A percentile compares a stretch with the other conserved stretches of the same genome.
phyloP scores from a whole-genome alignment of 1,284 basidiomycete species.

The Fomitiporia mediterranea region DNA sequence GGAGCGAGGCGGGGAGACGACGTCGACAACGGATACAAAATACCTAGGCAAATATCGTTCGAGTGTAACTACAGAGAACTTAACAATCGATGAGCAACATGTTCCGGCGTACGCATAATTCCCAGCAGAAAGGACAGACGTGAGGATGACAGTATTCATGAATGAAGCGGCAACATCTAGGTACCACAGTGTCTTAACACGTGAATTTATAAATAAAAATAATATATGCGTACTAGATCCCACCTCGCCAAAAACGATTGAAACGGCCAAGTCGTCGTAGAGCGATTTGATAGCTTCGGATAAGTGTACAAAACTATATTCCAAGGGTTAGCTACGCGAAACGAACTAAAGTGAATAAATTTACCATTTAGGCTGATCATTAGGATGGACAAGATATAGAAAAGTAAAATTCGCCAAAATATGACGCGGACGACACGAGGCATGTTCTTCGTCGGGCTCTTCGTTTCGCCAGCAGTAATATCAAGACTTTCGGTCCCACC shows the following conservation, averaged over 20 bases:
- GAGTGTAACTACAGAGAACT: not conserved
- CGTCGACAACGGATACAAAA: constrained; percentile 63
- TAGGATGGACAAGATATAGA: constrained; percentile 64
- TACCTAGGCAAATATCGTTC: constrained; percentile 25
- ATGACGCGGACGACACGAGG: constrained; percentile 73
- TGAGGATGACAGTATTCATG: constrained; percentile 77
- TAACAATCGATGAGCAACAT: constrained; percentile 28
- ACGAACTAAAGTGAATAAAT: constrained; percentile 12
- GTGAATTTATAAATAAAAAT: not conserved
- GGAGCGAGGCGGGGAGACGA: constrained; percentile 59
- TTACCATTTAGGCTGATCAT: constrained; percentile 70
- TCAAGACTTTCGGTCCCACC: constrained; percentile 76
- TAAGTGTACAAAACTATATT: constrained; percentile 66
- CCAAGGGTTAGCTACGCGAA: not conserved
- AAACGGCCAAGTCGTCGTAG: constrained; percentile 70
- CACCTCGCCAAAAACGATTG: constrained; percentile 63
- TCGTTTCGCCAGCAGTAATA: constrained; percentile 76
- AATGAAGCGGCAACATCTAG: constrained; percentile 65
- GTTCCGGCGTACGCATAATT: constrained; percentile 81
- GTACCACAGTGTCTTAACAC: not conserved
- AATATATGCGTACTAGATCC: constrained; percentile 52
- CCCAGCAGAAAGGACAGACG: constrained; percentile 73
- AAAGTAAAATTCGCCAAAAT: constrained; percentile 75
- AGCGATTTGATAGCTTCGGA: constrained; percentile 64
- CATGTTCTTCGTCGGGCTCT: constrained; percentile 71